Evolutionary conservation across 305 asterid species (phyloP).

Genomic region (Salvia sclarea): DNA sequence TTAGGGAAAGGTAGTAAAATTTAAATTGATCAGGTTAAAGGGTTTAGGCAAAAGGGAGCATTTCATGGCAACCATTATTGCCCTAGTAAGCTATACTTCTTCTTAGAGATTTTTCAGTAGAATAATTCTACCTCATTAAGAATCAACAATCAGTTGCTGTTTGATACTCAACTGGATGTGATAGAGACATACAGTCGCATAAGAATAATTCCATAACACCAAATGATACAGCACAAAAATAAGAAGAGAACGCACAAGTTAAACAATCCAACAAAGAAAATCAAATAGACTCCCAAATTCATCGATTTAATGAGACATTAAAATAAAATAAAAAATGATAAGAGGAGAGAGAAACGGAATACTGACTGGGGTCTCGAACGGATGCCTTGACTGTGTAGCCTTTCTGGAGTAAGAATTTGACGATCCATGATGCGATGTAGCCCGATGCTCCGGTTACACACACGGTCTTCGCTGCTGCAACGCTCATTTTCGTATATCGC

Average conservation of each 20-base stretch:
- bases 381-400: constrained; percentile 56
- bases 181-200: neutral
- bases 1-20: neutral
- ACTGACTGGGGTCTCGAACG: constrained; percentile 49
- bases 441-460: constrained; percentile 65
- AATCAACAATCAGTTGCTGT: neutral
- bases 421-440: constrained; percentile 59
- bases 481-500: constrained; percentile 4
- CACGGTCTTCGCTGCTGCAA: constrained; percentile 31
- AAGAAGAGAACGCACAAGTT: neutral
- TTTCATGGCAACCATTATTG: neutral
- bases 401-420: constrained; percentile 47
- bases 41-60: neutral
- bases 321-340: neutral
- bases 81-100: neutral
- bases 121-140: neutral
- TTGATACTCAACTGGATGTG: neutral
- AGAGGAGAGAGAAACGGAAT: neutral
- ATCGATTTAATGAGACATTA: neutral
- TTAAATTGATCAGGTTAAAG: too few relatives aligned
- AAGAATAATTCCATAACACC: neutral
- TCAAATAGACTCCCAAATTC: neutral
- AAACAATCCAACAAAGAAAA: neutral
- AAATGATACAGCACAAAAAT: neutral
- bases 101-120: neutral